Conservation (phyloP, 169 alveolate species). For the Plasmodium coatneyi region DNA sequence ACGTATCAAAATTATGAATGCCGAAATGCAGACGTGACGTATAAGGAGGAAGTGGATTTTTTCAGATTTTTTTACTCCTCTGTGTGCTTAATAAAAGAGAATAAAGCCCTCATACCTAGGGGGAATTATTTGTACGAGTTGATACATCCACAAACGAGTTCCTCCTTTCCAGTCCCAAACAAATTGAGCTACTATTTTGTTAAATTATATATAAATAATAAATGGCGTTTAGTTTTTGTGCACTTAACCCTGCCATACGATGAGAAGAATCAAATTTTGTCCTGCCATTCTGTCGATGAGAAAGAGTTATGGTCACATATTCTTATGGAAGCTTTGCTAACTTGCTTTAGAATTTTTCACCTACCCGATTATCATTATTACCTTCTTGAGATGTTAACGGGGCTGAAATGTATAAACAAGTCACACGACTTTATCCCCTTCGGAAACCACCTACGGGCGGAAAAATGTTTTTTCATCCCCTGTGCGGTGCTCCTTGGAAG, state of each 20-base stretch:
- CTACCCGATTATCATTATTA: constrained; percentile 17
- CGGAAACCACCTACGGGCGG: not conserved
- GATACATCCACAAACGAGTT: constrained; percentile 62
- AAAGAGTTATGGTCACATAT: constrained; percentile 46
- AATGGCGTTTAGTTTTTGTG: constrained; percentile 62
- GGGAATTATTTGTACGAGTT: constrained; percentile 58
- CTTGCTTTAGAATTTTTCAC: constrained; percentile 10
- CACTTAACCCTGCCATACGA: constrained; percentile 16
- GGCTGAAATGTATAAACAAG: constrained; percentile 12
- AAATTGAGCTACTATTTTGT: constrained; percentile 53
- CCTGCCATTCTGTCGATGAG: constrained; percentile 22
- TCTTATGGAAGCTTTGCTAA: constrained; percentile 48
- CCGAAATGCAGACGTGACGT: constrained; percentile 34
- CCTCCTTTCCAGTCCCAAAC: constrained; percentile 52
- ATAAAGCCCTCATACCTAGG: constrained; percentile 47
- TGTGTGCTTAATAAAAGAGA: constrained; percentile 50
- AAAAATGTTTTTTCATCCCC: not conserved
- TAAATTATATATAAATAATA: constrained; percentile 61
- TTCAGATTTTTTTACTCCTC: constrained; percentile 47
- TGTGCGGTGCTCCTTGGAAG: not conserved
- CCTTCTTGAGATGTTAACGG: constrained; percentile 62
- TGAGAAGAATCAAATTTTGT: constrained; percentile 9
- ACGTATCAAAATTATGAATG: constrained; percentile 35
- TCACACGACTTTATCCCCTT: not conserved
- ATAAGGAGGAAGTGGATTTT: constrained; percentile 7